A percentile compares a stretch with the other conserved stretches of the same genome.
These are phyloP conservation scores for Golubevia pallescens DNA, from an alignment of 1,284 basidiomycete genomes.

Conservation along the genomic window DNA sequence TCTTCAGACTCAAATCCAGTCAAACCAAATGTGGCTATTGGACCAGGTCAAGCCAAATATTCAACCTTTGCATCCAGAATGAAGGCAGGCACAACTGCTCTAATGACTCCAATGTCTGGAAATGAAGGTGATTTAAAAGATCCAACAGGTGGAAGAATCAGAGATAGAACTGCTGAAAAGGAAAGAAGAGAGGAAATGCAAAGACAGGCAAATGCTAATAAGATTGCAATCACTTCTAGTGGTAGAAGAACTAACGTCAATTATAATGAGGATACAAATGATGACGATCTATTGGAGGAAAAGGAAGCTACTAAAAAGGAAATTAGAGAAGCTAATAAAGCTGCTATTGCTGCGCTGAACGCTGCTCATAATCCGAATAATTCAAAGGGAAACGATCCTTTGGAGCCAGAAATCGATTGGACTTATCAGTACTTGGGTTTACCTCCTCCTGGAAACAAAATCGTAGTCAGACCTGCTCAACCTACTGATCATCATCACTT, in stretches of 20 bases:
- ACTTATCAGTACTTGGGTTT: conserved; percentile 42
- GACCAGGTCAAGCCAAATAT: conserved; percentile 43
- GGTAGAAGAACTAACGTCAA: conserved; percentile 6
- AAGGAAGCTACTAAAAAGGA: background rate
- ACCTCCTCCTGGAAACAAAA: conserved; percentile 42
- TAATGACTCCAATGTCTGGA: conserved; percentile 42
- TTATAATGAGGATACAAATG: conserved; percentile 28
- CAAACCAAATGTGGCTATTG: conserved; percentile 18
- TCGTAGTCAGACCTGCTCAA: conserved; percentile 29
- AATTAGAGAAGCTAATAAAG: conserved; percentile 4
- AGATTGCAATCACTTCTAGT: conserved; percentile 38
- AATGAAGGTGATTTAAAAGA: background rate
- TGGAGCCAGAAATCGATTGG: conserved; percentile 13
- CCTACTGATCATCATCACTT: conserved; percentile 44
- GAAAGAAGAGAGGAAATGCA: conserved; percentile 21
- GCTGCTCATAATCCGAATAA: too few species aligned
- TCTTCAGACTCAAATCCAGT: conserved; percentile 8
- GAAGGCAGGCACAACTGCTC: conserved; percentile 45
- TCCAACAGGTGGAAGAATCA: conserved; percentile 6
- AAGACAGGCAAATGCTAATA: conserved; percentile 47
- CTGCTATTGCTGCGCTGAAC: background rate
- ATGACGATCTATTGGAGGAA: conserved; percentile 5
- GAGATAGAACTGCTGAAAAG: conserved; percentile 4
- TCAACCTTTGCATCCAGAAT: conserved; percentile 53
- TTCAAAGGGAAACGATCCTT: conserved; percentile 4